Evolutionary conservation across 2,329 filamentous ascomycete species (phyloP), one percentile per base, ranked within the genome.

Genomic region (Herpotrichia juniperi): DNA sequence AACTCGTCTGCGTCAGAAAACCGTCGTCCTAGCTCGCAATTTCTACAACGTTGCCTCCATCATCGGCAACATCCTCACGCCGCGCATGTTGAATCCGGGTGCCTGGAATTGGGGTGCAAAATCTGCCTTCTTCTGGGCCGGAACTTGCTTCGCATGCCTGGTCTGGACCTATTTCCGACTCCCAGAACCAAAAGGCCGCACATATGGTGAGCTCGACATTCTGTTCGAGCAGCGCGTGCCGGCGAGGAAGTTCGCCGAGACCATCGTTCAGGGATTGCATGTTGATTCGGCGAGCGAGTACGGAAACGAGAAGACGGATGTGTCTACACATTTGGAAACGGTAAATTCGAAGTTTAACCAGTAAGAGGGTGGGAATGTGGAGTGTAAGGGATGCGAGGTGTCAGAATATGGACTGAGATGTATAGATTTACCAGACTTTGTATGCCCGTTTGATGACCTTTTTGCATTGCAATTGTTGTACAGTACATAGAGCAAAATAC

Each of bases 1-100:
- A 0, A 86, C 90, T 10, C 85, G 92, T 11, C 82, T 97, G 34
- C 89, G 93, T 68, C 91, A 94, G 76, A 96, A 96, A 80, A 96
- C 92, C 0, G 89, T 96, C 39, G 91, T 94, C 2, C 81, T 96
- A 2, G 91, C 89, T 1, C 86, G 92, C 45, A 89, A 90, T 61
- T 78, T 90, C 26, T 81, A 78, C 79, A 93, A 94, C 64, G 78
- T 96, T 37, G 89, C 91, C 32, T 87, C 84, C 52, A 94, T 96
- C 62, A 76, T 96, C 61, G 89, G 86, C 69, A 88, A 87, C 31
- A 54, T 73, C 28, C 57, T 73, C 24, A 73, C 68, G 2, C 68
- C 68, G 5, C 65, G 67, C 42, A 73, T 73, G 68, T 46, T 73
- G 30, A 73, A 73, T 53, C 69, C 69, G 12, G 58, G 64, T 22